Percentiles rank a stretch among this genome's conserved stretches.
These are phyloP conservation scores for Alternaria triticimaculans DNA, from an alignment of 2,329 filamentous ascomycete genomes.

Conservation along the genomic window DNA sequence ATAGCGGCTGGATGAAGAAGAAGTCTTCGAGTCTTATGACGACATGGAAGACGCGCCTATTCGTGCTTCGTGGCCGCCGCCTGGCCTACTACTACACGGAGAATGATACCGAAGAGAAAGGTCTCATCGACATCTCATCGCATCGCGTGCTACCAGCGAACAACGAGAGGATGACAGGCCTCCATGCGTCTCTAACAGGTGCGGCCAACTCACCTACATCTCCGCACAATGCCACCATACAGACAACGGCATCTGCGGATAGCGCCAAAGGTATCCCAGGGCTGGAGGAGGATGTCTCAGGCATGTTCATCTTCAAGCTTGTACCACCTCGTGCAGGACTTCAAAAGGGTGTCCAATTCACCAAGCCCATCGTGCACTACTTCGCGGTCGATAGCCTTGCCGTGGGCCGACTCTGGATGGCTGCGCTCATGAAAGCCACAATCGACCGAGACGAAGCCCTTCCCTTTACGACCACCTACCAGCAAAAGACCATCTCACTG, in stretches of 20 bases:
- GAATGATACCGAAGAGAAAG: conserved; percentile 89
- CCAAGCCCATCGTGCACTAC: conserved; percentile 95
- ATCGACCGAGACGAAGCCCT: conserved; percentile 86
- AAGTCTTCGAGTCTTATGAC: conserved; percentile 95
- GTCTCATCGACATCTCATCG: conserved; percentile 95
- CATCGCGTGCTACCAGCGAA: conserved; percentile 96
- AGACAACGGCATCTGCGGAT: conserved; percentile 50
- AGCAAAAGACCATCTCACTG: conserved; percentile 94
- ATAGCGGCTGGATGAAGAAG: conserved; percentile 99
- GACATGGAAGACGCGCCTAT: conserved; percentile 96
- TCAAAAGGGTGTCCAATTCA: conserved; percentile 93
- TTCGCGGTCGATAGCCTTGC: conserved; percentile 93
- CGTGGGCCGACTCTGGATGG: conserved; percentile 95
- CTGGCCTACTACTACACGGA: conserved; percentile 97
- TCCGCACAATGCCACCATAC: conserved; percentile 51
- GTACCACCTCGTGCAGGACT: conserved; percentile 87
- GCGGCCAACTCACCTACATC: conserved; percentile 74
- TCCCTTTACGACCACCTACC: conserved; percentile 87
- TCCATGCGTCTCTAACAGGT: conserved; percentile 91
- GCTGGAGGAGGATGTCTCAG: conserved; percentile 57
- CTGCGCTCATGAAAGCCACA: conserved; percentile 96
- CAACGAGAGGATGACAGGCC: conserved; percentile 84
- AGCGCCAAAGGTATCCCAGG: conserved; percentile 39
- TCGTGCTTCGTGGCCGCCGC: conserved; percentile 88
- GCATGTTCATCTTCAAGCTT: conserved; percentile 97